phyloP scores from a whole-genome alignment of 441 rosid genomes.

The Isatis lusitanica region DNA sequence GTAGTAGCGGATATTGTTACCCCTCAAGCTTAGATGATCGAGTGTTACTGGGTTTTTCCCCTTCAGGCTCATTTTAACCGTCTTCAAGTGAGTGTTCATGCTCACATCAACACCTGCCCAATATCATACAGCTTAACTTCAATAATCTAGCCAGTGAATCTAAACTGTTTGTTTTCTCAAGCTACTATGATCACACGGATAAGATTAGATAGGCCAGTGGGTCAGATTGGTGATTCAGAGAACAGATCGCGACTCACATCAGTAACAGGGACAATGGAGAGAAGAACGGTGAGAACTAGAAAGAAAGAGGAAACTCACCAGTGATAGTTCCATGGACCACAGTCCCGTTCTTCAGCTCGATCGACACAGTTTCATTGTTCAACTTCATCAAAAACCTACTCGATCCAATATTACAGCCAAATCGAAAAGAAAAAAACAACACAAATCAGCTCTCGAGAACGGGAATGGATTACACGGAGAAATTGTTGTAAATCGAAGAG shows the following conservation, averaged over 20 bases:
- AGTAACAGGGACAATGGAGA: constrained; percentile 1
- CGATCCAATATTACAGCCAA: constrained; percentile 26
- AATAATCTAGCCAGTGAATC: neutral
- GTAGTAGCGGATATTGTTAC: constrained; percentile 78
- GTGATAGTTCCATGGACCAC: constrained; percentile 77
- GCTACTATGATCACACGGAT: neutral
- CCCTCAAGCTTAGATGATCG: constrained; percentile 84
- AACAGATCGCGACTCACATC: constrained; percentile 17
- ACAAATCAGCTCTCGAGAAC: constrained; percentile 11
- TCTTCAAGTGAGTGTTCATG: constrained; percentile 86
- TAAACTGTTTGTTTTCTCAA: constrained; percentile 3
- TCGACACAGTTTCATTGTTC: constrained; percentile 79
- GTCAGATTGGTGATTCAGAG: neutral
- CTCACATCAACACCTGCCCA: constrained; percentile 76
- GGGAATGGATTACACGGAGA: no score
- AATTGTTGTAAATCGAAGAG: neutral
- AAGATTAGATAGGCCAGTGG: neutral
- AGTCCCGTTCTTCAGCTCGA: constrained; percentile 84
- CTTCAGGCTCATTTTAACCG: constrained; percentile 66
- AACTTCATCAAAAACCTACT: constrained; percentile 82
- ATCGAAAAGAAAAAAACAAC: neutral
- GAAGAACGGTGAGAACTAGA: neutral
- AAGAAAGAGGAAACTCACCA: constrained; percentile 39
- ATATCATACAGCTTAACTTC: neutral
- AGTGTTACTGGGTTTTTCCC: constrained; percentile 75